Percentiles rank a stretch among this genome's conserved stretches.
Conservation (phyloP, 371 early-diverging fungal species). For the Apophysomyces trapeziformis region DNA sequence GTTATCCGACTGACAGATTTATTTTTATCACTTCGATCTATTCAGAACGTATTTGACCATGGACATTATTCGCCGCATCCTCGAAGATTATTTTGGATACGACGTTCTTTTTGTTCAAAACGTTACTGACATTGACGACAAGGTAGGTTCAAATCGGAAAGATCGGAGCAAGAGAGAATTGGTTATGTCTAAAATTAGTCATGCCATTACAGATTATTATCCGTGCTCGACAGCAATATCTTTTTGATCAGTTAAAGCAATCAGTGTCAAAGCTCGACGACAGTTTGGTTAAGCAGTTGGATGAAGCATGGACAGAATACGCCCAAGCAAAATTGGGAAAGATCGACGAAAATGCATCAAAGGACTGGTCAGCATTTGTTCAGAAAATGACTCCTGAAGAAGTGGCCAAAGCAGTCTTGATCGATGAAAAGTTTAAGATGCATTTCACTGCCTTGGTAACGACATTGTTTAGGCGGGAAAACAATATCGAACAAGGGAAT, state of each 20-base stretch:
- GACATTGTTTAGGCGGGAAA: neutral
- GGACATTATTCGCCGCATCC: conserved; percentile 95
- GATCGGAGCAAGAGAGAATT: neutral
- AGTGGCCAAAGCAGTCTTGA: conserved; percentile 45
- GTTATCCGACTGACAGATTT: neutral
- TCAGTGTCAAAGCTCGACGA: conserved; percentile 38
- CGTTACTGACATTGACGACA: conserved; percentile 99
- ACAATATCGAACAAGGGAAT: too few species aligned
- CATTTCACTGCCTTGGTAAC: conserved; percentile 66
- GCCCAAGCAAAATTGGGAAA: conserved; percentile 63
- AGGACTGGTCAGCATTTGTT: conserved; percentile 63
- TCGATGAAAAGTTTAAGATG: conserved; percentile 81
- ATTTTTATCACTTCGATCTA: conserved; percentile 1
- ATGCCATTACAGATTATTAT: conserved; percentile 73
- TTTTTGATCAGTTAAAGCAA: conserved; percentile 70
- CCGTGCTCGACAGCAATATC: conserved; percentile 86
- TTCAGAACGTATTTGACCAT: conserved; percentile 92
- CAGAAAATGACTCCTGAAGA: conserved; percentile 58
- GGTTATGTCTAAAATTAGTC: neutral
- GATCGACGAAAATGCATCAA: conserved; percentile 36
- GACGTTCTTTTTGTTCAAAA: conserved; percentile 98
- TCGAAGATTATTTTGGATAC: conserved; percentile 97
- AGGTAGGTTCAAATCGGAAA: conserved; percentile 51
- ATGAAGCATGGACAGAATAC: conserved; percentile 68
- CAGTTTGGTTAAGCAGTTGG: conserved; percentile 56